Evolutionary conservation across 2,329 filamentous ascomycete species (phyloP).

Genomic region (Penicillium sp.): DNA sequence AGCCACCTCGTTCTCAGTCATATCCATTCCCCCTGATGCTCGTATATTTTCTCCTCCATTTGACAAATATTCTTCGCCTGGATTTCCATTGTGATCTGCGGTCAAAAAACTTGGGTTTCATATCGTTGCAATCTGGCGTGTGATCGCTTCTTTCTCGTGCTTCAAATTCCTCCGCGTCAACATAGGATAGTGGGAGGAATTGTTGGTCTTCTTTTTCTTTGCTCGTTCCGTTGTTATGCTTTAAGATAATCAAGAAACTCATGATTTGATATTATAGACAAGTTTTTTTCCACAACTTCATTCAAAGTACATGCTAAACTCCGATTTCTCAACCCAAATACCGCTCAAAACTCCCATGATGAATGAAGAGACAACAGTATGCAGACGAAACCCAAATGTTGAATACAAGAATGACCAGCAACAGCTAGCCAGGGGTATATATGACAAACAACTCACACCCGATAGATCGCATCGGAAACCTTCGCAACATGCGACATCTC

Average conservation of each 20-base stretch:
- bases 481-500: slow-evolving; percentile 83
- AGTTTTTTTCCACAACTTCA: slow-evolving; percentile 1
- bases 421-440: not conserved
- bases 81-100: slow-evolving; percentile 8
- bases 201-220: slow-evolving; percentile 11
- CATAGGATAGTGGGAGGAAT: slow-evolving; percentile 7
- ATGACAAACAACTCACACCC: slow-evolving; percentile 34
- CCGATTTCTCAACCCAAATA: not conserved
- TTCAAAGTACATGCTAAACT: not conserved
- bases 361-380: slow-evolving; percentile 22
- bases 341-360: slow-evolving; percentile 21
- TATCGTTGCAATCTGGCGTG: slow-evolving; percentile 12
- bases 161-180: slow-evolving; percentile 12
- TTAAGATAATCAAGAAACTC: slow-evolving; percentile 25
- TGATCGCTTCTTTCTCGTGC: slow-evolving; percentile 9
- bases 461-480: slow-evolving; percentile 93
- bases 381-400: slow-evolving; percentile 22
- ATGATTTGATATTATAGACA: slow-evolving; percentile 17
- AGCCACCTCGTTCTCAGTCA: slow-evolving; percentile 19
- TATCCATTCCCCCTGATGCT: slow-evolving; percentile 3
- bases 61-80: slow-evolving; percentile 4
- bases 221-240: slow-evolving; percentile 20
- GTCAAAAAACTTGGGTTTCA: slow-evolving; percentile 12
- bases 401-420: slow-evolving; percentile 18
- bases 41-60: slow-evolving; percentile 13